Evolutionary conservation across 140 eudicot genomes (phyloP).

Genomic region (Bidens hawaiensis): DNA sequence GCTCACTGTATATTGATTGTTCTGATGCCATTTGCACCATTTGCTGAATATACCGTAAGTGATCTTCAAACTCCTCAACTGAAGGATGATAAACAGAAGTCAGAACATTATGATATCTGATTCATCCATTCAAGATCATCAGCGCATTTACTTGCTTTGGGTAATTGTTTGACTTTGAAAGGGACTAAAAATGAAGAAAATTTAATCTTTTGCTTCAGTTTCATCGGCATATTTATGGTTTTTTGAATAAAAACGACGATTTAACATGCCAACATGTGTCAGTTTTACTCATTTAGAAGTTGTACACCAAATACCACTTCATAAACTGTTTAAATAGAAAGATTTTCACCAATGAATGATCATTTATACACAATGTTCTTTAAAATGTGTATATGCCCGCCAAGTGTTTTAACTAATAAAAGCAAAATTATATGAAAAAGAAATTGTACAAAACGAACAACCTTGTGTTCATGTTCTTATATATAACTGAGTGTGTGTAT

Average conservation of each 20-base stretch:
- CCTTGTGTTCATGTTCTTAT: neutral
- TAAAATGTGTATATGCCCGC: neutral
- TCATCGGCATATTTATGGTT: slow-evolving; percentile 17
- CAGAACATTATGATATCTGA: slow-evolving; percentile 42
- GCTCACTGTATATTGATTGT: slow-evolving; percentile 51
- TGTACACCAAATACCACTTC: neutral
- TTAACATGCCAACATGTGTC: neutral
- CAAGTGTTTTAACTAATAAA: too few relatives aligned
- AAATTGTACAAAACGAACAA: too few relatives aligned
- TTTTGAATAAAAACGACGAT: too few relatives aligned
- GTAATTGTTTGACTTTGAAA: neutral
- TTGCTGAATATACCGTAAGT: slow-evolving; percentile 37
- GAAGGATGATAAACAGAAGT: slow-evolving; percentile 48
- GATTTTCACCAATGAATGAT: neutral
- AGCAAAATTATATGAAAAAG: too few relatives aligned
- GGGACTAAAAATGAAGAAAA: neutral
- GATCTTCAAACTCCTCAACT: slow-evolving; percentile 51
- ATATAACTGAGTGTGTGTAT: neutral
- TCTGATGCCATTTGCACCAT: slow-evolving; percentile 53
- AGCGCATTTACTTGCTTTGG: slow-evolving; percentile 2
- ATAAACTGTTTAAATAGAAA: neutral
- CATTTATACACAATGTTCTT: neutral
- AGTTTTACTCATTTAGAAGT: too few relatives aligned
- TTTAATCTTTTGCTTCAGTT: neutral
- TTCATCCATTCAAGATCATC: slow-evolving; percentile 39